These are phyloP conservation scores for Raffaelea ambrosiae DNA, from an alignment of 2,329 filamentous ascomycete species.

Conservation along the genomic window DNA sequence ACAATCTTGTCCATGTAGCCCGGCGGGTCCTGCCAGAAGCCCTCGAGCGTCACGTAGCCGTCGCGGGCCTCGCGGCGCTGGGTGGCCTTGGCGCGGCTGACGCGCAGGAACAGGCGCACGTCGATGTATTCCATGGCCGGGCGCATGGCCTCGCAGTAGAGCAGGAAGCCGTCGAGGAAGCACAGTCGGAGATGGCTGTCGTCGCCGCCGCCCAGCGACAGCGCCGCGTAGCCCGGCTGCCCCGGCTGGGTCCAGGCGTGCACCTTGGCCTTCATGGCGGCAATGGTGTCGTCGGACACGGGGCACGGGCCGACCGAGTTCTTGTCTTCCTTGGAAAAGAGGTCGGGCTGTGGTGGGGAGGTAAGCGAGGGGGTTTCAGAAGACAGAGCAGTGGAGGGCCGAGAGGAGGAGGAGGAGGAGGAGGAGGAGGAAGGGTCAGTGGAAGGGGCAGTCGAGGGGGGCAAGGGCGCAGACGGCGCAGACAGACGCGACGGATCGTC, in stretches of 20 bases:
- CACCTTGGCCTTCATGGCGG: slow-evolving; percentile 37
- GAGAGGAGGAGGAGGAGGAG: neutral
- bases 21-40: slow-evolving; percentile 92
- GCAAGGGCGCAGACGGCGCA: neutral
- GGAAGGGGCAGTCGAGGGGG: neutral
- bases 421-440: neutral
- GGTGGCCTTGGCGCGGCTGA: slow-evolving; percentile 56
- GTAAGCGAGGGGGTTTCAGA: slow-evolving; percentile 3
- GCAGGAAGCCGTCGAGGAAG: slow-evolving; percentile 80
- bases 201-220: slow-evolving; percentile 1
- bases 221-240: slow-evolving; percentile 29
- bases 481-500: neutral
- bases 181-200: slow-evolving; percentile 38
- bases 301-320: slow-evolving; percentile 52
- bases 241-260: slow-evolving; percentile 34
- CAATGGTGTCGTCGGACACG: slow-evolving; percentile 37
- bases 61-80: slow-evolving; percentile 57
- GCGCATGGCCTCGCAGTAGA: slow-evolving; percentile 54
- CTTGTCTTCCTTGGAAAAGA: slow-evolving; percentile 52
- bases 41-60: slow-evolving; percentile 75
- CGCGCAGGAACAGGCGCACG: slow-evolving; percentile 69
- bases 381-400: neutral
- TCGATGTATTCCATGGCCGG: slow-evolving; percentile 57
- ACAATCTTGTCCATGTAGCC: slow-evolving; percentile 92
- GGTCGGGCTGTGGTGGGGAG: slow-evolving; percentile 29